These are phyloP conservation scores for Pecoramyces ruminantium DNA, from an alignment of 192 early-diverging fungal genomes.

Conservation along the genomic window DNA sequence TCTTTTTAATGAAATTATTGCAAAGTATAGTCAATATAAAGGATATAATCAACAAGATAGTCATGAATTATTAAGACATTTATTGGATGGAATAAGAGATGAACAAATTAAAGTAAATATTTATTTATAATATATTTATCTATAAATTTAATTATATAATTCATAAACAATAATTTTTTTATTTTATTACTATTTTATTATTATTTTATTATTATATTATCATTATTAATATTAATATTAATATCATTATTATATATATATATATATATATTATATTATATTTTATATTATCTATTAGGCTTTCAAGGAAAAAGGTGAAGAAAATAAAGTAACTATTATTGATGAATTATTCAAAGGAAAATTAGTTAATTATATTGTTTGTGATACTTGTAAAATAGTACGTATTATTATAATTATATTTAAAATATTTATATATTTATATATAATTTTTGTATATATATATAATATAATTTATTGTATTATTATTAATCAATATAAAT, in stretches of 20 bases:
- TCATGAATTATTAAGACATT: constrained; percentile 48
- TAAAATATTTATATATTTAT: background rate
- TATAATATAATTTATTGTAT: no score
- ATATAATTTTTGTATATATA: no score
- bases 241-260: no score
- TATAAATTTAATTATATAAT: no score
- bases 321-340: constrained; percentile 21
- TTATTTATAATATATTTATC: no score
- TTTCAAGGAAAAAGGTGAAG: background rate
- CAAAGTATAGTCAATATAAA: constrained; percentile 40
- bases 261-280: no score
- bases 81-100: constrained; percentile 38
- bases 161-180: no score
- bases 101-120: constrained; percentile 20
- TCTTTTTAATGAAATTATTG: constrained; percentile 33
- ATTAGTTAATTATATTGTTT: constrained; percentile 45
- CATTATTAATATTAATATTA: no score
- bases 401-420: background rate
- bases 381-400: constrained; percentile 37
- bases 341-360: constrained; percentile 49
- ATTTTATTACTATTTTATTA: no score
- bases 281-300: background rate
- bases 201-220: no score
- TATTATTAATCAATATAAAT: no score
- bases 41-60: constrained; percentile 46